phyloP scores from a whole-genome alignment of 169 alveolate species.

The Cryptosporidium baileyi region DNA sequence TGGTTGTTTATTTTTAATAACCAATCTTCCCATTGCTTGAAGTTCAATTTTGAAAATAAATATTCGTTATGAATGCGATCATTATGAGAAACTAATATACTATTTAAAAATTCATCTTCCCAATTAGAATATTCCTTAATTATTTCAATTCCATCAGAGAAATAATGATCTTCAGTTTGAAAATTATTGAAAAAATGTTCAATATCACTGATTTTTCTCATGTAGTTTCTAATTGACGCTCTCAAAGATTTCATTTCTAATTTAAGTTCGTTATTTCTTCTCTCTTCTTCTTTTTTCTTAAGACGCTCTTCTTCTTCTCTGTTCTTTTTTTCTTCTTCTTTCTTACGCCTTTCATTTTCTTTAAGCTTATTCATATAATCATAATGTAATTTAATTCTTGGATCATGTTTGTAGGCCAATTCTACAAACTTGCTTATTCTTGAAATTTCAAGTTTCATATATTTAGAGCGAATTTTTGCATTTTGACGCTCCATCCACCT shows the following conservation, averaged over 20 bases:
- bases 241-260: conserved; percentile 70
- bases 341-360: conserved; percentile 75
- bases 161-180: not conserved
- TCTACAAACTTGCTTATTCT: conserved; percentile 89
- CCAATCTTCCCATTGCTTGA: conserved; percentile 64
- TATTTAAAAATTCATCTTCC: not conserved
- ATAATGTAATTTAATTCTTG: conserved; percentile 79
- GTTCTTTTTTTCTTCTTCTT: conserved; percentile 77
- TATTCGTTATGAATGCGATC: not conserved
- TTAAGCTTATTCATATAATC: conserved; percentile 78
- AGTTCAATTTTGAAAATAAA: not conserved
- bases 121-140: conserved; percentile 13
- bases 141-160: not conserved
- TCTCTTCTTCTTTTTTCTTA: conserved; percentile 67
- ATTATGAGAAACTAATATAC: not conserved
- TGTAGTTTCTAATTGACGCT: conserved; percentile 72
- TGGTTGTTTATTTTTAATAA: not conserved
- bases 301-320: conserved; percentile 69
- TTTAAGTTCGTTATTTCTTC: conserved; percentile 70
- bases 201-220: conserved; percentile 42
- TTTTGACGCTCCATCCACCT: conserved; percentile 94
- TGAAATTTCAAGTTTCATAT: conserved; percentile 85
- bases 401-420: conserved; percentile 87
- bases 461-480: conserved; percentile 86
- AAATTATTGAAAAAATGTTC: not conserved